These are phyloP conservation scores for Xylaria sp. DNA, from an alignment of 495 filamentous ascomycete genomes.

Conservation along the genomic window DNA sequence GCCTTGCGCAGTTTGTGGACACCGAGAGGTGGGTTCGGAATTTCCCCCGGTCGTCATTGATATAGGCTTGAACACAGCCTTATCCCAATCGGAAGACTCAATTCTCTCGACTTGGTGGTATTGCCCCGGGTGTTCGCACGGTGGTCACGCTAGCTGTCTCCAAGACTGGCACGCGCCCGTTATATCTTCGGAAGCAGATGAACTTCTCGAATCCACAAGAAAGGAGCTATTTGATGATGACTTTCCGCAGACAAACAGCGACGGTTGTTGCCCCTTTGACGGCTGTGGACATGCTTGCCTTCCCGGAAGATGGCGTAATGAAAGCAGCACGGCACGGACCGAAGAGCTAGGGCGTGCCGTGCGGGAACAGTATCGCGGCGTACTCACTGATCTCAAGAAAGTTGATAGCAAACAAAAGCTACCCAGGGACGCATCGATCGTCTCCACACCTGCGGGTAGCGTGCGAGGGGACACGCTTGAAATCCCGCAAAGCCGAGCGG, in stretches of 20 bases:
- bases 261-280: conserved; percentile 75
- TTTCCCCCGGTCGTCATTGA: conserved; percentile 19
- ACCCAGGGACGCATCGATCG: conserved; percentile 7
- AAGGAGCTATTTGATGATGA: conserved; percentile 44
- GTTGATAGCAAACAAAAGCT: conserved; percentile 29
- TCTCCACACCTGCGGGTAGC: conserved; percentile 23
- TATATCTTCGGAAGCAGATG: conserved; percentile 24
- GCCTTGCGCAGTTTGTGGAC: conserved; percentile 54
- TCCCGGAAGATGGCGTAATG: conserved; percentile 65
- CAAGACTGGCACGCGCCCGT: conserved; percentile 66
- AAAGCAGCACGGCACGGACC: conserved; percentile 44
- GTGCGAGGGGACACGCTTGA: conserved; percentile 47
- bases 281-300: conserved; percentile 78
- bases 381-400: conserved; percentile 33
- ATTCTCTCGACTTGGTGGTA: conserved; percentile 65
- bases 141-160: conserved; percentile 74
- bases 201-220: conserved; percentile 20
- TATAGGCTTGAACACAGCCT: conserved; percentile 42
- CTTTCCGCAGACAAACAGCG: conserved; percentile 53
- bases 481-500: conserved; percentile 59
- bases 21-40: conserved; percentile 43
- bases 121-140: conserved; percentile 78
- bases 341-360: conserved; percentile 53
- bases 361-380: conserved; percentile 48
- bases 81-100: conserved; percentile 31